A percentile compares a stretch with the other conserved stretches of the same genome.
phyloP scores from a whole-genome alignment of 2,329 filamentous ascomycete species.

The Colletotrichum truncatum region DNA sequence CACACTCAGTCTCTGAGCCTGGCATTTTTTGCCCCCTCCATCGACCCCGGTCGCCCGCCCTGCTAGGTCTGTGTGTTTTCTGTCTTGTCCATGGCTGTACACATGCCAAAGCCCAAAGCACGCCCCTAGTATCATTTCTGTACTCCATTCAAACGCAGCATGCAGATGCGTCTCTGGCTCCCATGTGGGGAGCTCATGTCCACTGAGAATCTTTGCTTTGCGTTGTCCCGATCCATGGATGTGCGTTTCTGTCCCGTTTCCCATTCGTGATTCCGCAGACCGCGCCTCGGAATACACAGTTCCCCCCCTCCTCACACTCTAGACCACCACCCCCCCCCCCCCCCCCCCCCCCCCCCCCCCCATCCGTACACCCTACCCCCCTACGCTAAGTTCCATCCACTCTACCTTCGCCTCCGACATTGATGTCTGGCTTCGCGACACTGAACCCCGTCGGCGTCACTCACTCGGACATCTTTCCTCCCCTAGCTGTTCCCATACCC shows the following conservation, averaged over 20 bases:
- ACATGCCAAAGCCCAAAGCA: not conserved
- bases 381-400: slow-evolving; percentile 7
- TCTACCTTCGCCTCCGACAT: slow-evolving; percentile 14
- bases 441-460: slow-evolving; percentile 9
- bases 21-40: not conserved
- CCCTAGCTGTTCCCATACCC: slow-evolving; percentile 16
- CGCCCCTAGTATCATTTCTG: not conserved
- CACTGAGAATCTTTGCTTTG: slow-evolving; percentile 12
- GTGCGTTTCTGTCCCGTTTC: not conserved
- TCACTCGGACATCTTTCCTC: slow-evolving; percentile 19
- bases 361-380: slow-evolving; percentile 8
- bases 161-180: slow-evolving; percentile 14
- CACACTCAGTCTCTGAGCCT: not conserved
- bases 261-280: slow-evolving; percentile 5
- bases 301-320: not conserved
- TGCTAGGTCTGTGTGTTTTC: not conserved
- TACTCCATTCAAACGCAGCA: not conserved
- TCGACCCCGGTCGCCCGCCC: not conserved
- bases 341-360: not conserved
- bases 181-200: slow-evolving; percentile 6
- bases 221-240: slow-evolving; percentile 11
- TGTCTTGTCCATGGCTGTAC: not conserved
- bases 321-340: not conserved
- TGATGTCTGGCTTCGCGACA: slow-evolving; percentile 13
- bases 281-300: not conserved